Evolutionary conservation across 1,139 yeast species (phyloP), one percentile per base, ranked within the genome.

Genomic region (Magnusiomyces sp.): DNA sequence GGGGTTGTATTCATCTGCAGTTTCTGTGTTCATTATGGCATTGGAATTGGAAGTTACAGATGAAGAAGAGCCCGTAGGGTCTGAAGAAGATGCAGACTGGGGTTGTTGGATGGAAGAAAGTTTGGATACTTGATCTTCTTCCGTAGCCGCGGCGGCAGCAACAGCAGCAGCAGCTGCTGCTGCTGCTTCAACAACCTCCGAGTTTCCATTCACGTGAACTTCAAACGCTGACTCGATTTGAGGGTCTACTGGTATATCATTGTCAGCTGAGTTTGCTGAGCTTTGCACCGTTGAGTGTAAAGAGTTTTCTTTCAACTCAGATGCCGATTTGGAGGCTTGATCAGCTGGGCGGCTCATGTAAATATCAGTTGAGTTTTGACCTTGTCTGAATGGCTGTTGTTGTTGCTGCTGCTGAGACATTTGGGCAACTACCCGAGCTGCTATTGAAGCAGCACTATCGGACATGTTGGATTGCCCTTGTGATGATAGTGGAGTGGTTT

Each of bases 161-260:
- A 39, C 44, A 2, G 42, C 42, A 20, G 42, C 42, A 20, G 42
- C 42, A 19, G 42, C 42, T 11, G 19, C 40, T 37, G 40, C 40
- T 17, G 40, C 36, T 23, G 43, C 33, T 40, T 16, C 40, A 37
- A 11, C 17, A 16, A 14, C 40, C 13, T 13, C 20, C 5, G 17
- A 34, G 37, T 13, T 16, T 4, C 20, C 20, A 37, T 40, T 71
- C 9, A 64, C 71, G 52, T 75, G 78, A 14, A 62, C 63, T 47
- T 72, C 79, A 58, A 75, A 79, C 1, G 74, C 80, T 42, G 74
- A 68, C 5, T 75, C 80, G 2, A 80, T 82, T 52, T 76, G 80
- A 0, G 83, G 82, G 58, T 80, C 84, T 4, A 77, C 82, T 0
- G 80, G 79, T 1, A 75, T 72, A 16, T 63, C 68, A 20, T 58